A percentile compares a stretch with the other conserved stretches of the same genome.
These are phyloP conservation scores for Lasiodiplodia sp. DNA, from an alignment of 2,329 filamentous ascomycete species.

Conservation along the genomic window DNA sequence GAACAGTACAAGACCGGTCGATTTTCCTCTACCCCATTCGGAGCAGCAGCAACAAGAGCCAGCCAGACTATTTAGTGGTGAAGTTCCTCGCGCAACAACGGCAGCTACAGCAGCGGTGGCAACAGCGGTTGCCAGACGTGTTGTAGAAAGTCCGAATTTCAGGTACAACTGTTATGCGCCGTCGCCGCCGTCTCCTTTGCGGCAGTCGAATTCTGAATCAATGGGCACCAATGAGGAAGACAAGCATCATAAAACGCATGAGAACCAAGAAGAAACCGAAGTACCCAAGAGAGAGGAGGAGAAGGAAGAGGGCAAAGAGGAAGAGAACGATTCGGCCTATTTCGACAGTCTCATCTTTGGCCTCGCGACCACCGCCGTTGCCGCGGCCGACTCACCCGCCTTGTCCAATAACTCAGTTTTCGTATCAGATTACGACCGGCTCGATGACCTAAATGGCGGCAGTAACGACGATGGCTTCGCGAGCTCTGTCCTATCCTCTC, in stretches of 20 bases:
- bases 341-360: constrained; percentile 22
- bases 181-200: constrained; percentile 47
- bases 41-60: background rate
- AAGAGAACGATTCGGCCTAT: background rate
- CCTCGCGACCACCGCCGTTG: background rate
- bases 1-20: constrained; percentile 24
- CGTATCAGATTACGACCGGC: constrained; percentile 26
- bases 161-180: constrained; percentile 38
- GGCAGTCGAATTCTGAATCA: constrained; percentile 53
- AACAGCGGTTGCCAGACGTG: background rate
- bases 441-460: constrained; percentile 10
- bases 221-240: constrained; percentile 48
- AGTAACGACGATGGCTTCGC: background rate
- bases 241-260: background rate
- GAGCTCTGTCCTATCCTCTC: background rate
- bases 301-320: background rate
- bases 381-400: background rate
- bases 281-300: background rate
- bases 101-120: background rate
- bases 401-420: constrained; percentile 11
- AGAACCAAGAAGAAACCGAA: background rate
- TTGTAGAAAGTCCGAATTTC: constrained; percentile 15
- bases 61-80: background rate
- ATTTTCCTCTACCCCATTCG: constrained; percentile 33
- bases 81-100: background rate